Conservation (phyloP, 2,329 filamentous ascomycete genomes). For the Diaporthe humulicola region DNA sequence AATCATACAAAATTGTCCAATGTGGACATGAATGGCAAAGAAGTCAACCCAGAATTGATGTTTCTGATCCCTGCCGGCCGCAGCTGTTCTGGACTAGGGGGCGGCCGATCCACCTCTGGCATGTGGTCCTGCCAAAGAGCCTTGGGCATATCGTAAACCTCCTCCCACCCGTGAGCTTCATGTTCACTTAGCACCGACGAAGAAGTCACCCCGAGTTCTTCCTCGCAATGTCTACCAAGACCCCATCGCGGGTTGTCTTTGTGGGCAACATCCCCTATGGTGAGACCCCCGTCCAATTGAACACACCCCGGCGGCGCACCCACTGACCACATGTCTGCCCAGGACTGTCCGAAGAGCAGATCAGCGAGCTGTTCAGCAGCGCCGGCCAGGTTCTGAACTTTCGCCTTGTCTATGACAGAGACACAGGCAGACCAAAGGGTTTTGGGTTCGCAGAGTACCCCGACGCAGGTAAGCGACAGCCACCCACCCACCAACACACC, state of each 20-base stretch:
- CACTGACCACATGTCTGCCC: constrained; percentile 37
- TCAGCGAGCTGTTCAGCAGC: constrained; percentile 91
- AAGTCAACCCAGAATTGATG: neutral
- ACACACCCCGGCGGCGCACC: neutral
- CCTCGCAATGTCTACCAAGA: constrained; percentile 77
- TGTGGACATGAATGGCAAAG: neutral
- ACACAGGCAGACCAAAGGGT: constrained; percentile 93
- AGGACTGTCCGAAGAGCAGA: constrained; percentile 97
- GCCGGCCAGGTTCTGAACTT: constrained; percentile 94
- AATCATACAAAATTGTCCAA: neutral
- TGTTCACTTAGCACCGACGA: neutral
- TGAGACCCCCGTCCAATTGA: constrained; percentile 49
- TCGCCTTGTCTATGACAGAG: constrained; percentile 93
- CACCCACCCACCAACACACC: neutral
- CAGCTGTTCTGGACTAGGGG: constrained; percentile 1
- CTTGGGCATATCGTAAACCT: neutral
- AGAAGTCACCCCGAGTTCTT: neutral
- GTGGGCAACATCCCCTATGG: constrained; percentile 90
- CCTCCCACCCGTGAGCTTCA: neutral
- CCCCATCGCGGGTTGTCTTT: constrained; percentile 83
- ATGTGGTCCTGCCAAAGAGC: constrained; percentile 5
- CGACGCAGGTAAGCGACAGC: constrained; percentile 77
- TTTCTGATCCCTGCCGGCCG: constrained; percentile 1
- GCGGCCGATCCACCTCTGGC: neutral
- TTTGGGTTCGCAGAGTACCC: constrained; percentile 98